Evolutionary conservation across 495 filamentous ascomycete genomes (phyloP), one percentile per base, ranked within the genome.

Genomic region (Penicillium herquei): DNA sequence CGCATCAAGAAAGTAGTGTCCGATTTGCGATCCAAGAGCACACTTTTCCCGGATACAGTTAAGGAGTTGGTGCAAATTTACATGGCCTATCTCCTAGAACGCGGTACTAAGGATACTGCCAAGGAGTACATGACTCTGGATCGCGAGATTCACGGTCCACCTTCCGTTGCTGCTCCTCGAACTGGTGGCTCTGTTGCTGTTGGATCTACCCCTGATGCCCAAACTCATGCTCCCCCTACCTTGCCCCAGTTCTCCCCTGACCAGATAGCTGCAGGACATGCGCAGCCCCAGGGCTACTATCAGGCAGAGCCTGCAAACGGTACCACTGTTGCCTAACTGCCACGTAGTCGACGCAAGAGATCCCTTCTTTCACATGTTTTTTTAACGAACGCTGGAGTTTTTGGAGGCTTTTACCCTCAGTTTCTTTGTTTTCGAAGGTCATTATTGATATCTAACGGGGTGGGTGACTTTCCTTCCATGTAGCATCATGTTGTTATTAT

Each of bases 111-210:
- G 56, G 85, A 90, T 37, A 82, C 89, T 0, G 90, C 91, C 67
- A 92, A 93, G 70, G 88, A 94, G 64, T 96, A 91, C 66, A 76
- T 98, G 72, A 71, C 73, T 43, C 70, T 99, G 32, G 94, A 99
- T 68, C 82, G 85, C 37, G 89, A 96, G 69, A 78, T 96, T 31
- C 91, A 93, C 64, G 94, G 95, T 6, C 75, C 76, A 14, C 58
- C 63, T 1, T 78, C 75, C 17, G 74, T 79, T 9, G 61, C 73
- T 45, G 50, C 61, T 31, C 56, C 63, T 42, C 71, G 72, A 47
- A 69, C 69, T 17, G 69, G 66, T 9, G 72, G 63, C n/a, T 57
- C 59, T 49, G 60, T 56, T 31, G 57, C 54, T 18, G 45, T 56
- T 1, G 21, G 4, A 26, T 37, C 34, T 37, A 9, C 12, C 12